Evolutionary conservation across 2,329 filamentous ascomycete species (phyloP).

Genomic region (Penicillium sclerotiorum): DNA sequence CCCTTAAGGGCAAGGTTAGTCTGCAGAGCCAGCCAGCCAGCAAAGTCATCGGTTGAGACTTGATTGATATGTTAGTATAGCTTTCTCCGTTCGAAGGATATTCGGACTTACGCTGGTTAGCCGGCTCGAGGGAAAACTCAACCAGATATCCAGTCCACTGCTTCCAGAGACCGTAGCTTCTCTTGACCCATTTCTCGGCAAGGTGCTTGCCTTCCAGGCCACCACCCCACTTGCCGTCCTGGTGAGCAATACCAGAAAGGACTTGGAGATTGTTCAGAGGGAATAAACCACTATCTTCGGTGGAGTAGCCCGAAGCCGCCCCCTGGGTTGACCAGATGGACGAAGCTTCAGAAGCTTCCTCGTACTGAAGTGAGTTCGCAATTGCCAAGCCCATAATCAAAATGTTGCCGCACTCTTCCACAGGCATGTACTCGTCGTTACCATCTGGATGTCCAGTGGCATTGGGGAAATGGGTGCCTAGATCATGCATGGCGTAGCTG

Average conservation of each 20-base stretch:
- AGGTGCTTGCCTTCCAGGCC: slow-evolving; percentile 56
- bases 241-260: slow-evolving; percentile 56
- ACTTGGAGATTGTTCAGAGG: slow-evolving; percentile 53
- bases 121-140: slow-evolving; percentile 72
- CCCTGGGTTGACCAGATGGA: slow-evolving; percentile 60
- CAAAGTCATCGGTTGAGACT: slow-evolving; percentile 83
- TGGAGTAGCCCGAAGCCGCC: slow-evolving; percentile 23
- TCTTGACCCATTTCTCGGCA: slow-evolving; percentile 65
- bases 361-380: slow-evolving; percentile 71
- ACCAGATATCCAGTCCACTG: slow-evolving; percentile 80
- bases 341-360: slow-evolving; percentile 56
- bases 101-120: slow-evolving; percentile 63
- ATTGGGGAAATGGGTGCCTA: slow-evolving; percentile 58
- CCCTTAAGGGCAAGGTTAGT: slow-evolving; percentile 83
- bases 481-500: slow-evolving; percentile 57
- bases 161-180: slow-evolving; percentile 72
- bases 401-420: slow-evolving; percentile 70
- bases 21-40: slow-evolving; percentile 74
- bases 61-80: slow-evolving; percentile 9
- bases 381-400: slow-evolving; percentile 79
- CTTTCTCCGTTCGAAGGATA: neutral
- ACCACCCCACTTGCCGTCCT: slow-evolving; percentile 65
- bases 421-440: slow-evolving; percentile 58
- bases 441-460: slow-evolving; percentile 58
- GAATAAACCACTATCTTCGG: slow-evolving; percentile 41